Base-by-base conservation (phyloP, 2,329 filamentous ascomycete species). In the Colletotrichum shisoi region DNA sequence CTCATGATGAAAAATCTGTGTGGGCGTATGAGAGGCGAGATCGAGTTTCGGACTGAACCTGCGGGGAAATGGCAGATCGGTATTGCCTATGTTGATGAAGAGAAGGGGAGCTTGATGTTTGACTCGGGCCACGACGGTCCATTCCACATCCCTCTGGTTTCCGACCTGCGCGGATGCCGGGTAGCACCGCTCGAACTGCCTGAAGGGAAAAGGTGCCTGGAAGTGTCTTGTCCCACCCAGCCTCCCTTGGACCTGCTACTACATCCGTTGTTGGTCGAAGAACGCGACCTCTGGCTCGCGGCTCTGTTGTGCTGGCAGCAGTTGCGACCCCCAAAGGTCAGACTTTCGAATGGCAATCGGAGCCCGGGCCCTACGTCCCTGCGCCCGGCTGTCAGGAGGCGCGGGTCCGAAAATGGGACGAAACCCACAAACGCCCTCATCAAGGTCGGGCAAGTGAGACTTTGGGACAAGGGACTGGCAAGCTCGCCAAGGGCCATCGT, bases 401-500 rank as follows among this genome's bases (percentile, higher is more conserved):
- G 68, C 31, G 68, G 66, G 27, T 70, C 70, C 15, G 68, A 69
- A 12, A 70, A 62, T 13, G 59, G 53, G 9, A 44, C 57, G 13
- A 80, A 76, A 34, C 70, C 76, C 2, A 74, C 77, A 1, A 95
- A 90, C 62, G 61, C 64, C 15, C 95, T 98, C 71, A 98, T 98
- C 81, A 99, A 98, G 76, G 92, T 97, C 54, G 95, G 93, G 62
- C 94, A 93, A 75, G 87, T 97, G 75, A 89, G 93, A 74, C 84
- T 96, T 53, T 97, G 94, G 94, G 93, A 98, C 78, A 95, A 91
- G 75, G 90, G 89, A 1, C 74, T 81, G 7, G 82, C 86, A 13
- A 78, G 79, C 19, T 83, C 84, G 44, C 85, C 87, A 6, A 80
- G 82, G 51, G 81, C 85, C 19, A 84, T 89, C 63, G 81, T 86